Percentiles rank a stretch among this genome's conserved stretches.
These are phyloP conservation scores for Cryptococcus deneoformans DNA, from an alignment of 1,284 basidiomycete species.

Conservation along the genomic window DNA sequence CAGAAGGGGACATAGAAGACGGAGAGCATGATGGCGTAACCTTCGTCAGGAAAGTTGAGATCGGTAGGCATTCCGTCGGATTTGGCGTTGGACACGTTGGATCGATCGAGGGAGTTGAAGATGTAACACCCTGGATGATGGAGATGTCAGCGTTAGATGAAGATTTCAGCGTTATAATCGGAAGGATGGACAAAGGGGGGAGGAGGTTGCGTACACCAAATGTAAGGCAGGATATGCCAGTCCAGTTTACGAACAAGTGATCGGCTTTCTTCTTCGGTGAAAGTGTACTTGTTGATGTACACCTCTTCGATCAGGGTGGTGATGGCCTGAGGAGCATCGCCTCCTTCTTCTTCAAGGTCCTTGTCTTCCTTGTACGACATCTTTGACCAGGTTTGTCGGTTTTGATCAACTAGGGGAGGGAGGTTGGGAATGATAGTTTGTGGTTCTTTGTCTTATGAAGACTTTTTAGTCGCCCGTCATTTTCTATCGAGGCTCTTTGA, in stretches of 20 bases:
- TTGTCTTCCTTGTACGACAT: not conserved
- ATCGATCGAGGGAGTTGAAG: constrained; percentile 17
- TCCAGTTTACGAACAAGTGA: constrained; percentile 19
- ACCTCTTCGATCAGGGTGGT: constrained; percentile 13
- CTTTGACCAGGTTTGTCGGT: not conserved
- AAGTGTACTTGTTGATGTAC: constrained; percentile 11
- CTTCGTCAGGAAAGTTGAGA: constrained; percentile 8
- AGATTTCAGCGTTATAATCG: not conserved
- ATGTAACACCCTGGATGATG: constrained; percentile 7
- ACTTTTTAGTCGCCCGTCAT: too few species aligned
- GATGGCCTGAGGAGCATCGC: not conserved
- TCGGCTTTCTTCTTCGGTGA: constrained; percentile 17
- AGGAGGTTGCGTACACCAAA: constrained; percentile 14
- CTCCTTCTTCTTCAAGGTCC: not conserved
- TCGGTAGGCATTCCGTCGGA: constrained; percentile 11
- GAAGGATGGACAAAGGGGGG: too few species aligned
- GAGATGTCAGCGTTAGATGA: not conserved
- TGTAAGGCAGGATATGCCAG: constrained; percentile 22
- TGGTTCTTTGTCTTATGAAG: too few species aligned
- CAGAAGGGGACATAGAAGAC: constrained; percentile 20
- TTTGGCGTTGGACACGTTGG: constrained; percentile 18
- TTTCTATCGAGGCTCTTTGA: too few species aligned
- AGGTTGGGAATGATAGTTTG: too few species aligned
- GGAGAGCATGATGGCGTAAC: constrained; percentile 15
- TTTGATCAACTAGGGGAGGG: too few species aligned